Conservation (phyloP, 2,329 filamentous ascomycete genomes). For the Pseudocercospora ulei region DNA sequence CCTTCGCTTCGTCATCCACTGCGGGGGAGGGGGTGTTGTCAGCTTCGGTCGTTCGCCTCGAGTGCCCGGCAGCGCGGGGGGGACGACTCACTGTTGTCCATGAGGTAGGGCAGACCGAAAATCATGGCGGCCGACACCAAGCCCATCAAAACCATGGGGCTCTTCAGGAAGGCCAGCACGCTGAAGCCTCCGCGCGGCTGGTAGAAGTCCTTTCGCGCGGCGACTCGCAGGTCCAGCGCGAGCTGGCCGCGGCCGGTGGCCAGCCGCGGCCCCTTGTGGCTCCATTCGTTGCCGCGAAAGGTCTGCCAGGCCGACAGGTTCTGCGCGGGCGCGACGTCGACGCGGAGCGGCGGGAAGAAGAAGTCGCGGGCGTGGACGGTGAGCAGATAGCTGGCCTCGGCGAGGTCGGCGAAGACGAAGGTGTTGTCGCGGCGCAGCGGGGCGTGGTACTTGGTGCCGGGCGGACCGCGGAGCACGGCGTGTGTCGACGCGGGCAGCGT, state of each 20-base stretch:
- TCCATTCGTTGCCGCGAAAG: conserved; percentile 81
- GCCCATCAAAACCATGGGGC: conserved; percentile 92
- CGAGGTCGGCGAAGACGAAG: conserved; percentile 66
- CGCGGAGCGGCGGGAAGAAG: conserved; percentile 66
- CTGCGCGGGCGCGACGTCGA: conserved; percentile 55
- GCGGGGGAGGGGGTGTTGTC: too few species aligned
- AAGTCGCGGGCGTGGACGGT: conserved; percentile 68
- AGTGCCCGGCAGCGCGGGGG: not conserved
- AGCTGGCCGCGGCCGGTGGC: conserved; percentile 38
- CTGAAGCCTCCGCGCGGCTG: conserved; percentile 57
- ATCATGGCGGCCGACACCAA: conserved; percentile 73
- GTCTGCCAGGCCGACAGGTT: conserved; percentile 67
- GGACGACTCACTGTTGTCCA: conserved; percentile 69
- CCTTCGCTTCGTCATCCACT: conserved; percentile 96
- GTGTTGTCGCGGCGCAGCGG: conserved; percentile 59
- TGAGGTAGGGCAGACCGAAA: conserved; percentile 84
- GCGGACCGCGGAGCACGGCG: conserved; percentile 47
- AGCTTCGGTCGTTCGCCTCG: conserved; percentile 11
- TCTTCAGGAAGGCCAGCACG: conserved; percentile 72
- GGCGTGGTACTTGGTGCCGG: conserved; percentile 45
- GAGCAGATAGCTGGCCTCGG: conserved; percentile 65
- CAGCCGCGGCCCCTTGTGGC: conserved; percentile 62
- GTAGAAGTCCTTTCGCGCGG: conserved; percentile 64
- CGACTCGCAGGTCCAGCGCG: conserved; percentile 52
- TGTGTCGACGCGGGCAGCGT: conserved; percentile 50